phyloP scores from a whole-genome alignment of 2,329 filamentous ascomycete species.

The Dothideomycetes sp. region DNA sequence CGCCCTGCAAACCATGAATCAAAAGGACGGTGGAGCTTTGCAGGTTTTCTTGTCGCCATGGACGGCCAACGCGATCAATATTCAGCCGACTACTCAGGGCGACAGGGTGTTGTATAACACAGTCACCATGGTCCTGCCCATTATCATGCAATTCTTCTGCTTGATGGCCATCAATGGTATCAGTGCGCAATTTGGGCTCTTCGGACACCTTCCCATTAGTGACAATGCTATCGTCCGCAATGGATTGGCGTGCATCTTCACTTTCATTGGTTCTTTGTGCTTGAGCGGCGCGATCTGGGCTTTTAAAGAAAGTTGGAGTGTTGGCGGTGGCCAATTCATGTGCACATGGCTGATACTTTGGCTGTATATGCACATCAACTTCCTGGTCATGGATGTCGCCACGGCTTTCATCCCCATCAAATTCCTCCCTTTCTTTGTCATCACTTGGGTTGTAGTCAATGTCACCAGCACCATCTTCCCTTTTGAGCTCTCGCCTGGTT shows the following conservation, averaged over 20 bases:
- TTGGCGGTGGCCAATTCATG: constrained; percentile 29
- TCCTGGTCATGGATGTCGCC: constrained; percentile 33
- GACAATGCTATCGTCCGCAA: constrained; percentile 25
- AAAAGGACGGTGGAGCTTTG: constrained; percentile 20
- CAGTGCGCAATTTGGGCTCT: constrained; percentile 27
- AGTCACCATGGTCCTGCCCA: constrained; percentile 31
- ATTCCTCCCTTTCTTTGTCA: constrained; percentile 33
- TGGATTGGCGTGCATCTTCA: constrained; percentile 25
- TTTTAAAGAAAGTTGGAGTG: constrained; percentile 29
- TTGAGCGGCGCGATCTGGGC: constrained; percentile 33
- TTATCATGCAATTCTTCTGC: constrained; percentile 40
- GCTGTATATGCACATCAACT: constrained; percentile 35
- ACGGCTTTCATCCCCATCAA: constrained; percentile 28
- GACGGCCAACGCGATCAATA: constrained; percentile 22
- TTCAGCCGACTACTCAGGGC: constrained; percentile 31
- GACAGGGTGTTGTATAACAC: constrained; percentile 35
- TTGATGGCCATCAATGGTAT: constrained; percentile 35
- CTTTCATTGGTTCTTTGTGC: constrained; percentile 30
- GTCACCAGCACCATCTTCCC: constrained; percentile 32
- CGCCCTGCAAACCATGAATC: constrained; percentile 14
- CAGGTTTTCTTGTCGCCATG: constrained; percentile 29
- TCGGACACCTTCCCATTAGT: constrained; percentile 18
- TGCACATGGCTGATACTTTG: constrained; percentile 34
- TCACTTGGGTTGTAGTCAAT: constrained; percentile 35
- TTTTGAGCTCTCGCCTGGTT: constrained; percentile 30